Conservation (phyloP, 2,329 filamentous ascomycete genomes). For the Fusarium subtropicale region DNA sequence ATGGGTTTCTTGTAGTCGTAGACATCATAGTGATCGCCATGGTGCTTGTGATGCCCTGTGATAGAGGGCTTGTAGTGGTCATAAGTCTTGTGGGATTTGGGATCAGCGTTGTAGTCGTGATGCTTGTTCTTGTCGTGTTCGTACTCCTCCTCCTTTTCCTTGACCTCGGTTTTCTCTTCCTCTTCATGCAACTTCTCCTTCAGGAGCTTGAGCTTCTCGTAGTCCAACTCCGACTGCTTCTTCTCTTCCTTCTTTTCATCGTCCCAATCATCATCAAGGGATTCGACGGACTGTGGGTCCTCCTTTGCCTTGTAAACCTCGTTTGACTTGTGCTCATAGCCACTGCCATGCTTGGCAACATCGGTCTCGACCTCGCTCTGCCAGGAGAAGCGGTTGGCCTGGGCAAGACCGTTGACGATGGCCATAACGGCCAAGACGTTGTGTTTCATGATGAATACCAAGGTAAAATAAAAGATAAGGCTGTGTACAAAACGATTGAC, state of each 20-base stretch:
- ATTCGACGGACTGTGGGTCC: background rate
- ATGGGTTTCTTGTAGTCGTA: slow-evolving; percentile 8
- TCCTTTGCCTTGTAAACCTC: background rate
- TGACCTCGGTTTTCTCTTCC: slow-evolving; percentile 1
- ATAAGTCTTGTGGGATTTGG: background rate
- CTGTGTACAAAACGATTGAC: slow-evolving; percentile 23
- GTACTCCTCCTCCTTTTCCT: slow-evolving; percentile 13
- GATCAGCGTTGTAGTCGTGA: slow-evolving; percentile 3
- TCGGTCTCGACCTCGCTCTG: slow-evolving; percentile 16
- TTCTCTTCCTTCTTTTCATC: slow-evolving; percentile 16
- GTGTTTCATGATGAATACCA: slow-evolving; percentile 39
- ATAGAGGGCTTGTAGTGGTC: slow-evolving; percentile 5
- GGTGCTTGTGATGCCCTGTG: slow-evolving; percentile 7
- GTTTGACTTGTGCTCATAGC: background rate
- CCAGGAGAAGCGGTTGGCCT: slow-evolving; percentile 30
- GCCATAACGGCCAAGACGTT: slow-evolving; percentile 43
- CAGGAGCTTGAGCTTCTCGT: background rate
- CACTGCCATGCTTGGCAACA: background rate
- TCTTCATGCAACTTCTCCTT: slow-evolving; percentile 7
- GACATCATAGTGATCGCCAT: slow-evolving; percentile 8
- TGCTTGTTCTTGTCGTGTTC: slow-evolving; percentile 4
- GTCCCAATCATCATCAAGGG: background rate
- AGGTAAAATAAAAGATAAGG: background rate
- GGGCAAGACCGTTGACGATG: slow-evolving; percentile 38
- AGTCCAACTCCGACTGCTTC: slow-evolving; percentile 3